Percentiles rank a stretch among this genome's conserved stretches.
These are phyloP conservation scores for Dictyostelium purpureum DNA, from an alignment of 78 protist genomes.

Conservation along the genomic window DNA sequence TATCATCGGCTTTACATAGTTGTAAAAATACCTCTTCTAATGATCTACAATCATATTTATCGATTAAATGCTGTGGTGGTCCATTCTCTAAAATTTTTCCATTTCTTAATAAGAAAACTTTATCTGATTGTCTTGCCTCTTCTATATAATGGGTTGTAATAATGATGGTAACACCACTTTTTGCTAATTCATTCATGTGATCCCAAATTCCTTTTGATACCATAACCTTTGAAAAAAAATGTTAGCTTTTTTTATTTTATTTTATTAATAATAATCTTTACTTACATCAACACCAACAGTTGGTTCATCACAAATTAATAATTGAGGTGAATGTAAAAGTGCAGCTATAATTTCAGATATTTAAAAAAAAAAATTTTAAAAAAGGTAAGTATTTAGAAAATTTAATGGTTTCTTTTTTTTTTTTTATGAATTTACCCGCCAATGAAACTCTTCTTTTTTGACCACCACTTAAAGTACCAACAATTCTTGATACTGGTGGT, in stretches of 20 bases:
- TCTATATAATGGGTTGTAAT: slow-evolving; percentile 85
- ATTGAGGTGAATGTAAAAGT: slow-evolving; percentile 68
- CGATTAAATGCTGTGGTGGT: slow-evolving; percentile 16
- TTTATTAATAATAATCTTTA: too few relatives aligned
- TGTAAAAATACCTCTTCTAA: slow-evolving; percentile 60
- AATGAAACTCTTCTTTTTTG: slow-evolving; percentile 81
- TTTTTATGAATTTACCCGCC: too few relatives aligned
- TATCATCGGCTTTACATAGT: slow-evolving; percentile 15
- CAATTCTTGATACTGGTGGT: not conserved
- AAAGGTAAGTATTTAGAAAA: not conserved
- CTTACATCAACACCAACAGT: slow-evolving; percentile 85
- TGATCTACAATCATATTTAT: not conserved
- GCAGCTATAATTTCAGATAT: slow-evolving; percentile 19
- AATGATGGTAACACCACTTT: slow-evolving; percentile 58
- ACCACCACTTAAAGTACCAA: slow-evolving; percentile 72
- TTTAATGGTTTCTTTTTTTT: too few relatives aligned
- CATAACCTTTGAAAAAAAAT: too few relatives aligned
- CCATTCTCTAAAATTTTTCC: slow-evolving; percentile 66
- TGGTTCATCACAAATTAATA: slow-evolving; percentile 79
- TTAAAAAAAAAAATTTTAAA: not conserved
- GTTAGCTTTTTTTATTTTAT: too few relatives aligned
- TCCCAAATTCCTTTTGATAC: slow-evolving; percentile 42
- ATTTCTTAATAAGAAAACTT: slow-evolving; percentile 35
- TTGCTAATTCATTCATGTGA: slow-evolving; percentile 35
- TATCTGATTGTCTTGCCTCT: slow-evolving; percentile 68